These are phyloP conservation scores for Lichenothelia convexa DNA, from an alignment of 495 filamentous ascomycete genomes.

Conservation along the genomic window DNA sequence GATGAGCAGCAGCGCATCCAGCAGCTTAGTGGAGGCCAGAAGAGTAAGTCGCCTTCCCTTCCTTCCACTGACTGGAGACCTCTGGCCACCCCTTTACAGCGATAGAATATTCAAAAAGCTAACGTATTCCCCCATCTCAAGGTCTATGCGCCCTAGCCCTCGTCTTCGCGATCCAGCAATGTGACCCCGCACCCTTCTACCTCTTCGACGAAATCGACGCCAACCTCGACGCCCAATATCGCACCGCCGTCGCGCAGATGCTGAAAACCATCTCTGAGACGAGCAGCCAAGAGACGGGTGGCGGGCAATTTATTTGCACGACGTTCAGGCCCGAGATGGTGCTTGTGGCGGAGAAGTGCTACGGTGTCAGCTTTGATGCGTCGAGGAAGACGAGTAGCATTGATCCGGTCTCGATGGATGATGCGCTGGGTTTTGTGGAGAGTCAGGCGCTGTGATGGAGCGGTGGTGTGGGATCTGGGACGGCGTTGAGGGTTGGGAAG, in stretches of 20 bases:
- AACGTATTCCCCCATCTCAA: conserved; percentile 21
- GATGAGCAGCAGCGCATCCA: conserved; percentile 97
- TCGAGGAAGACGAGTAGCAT: conserved; percentile 83
- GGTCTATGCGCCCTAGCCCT: conserved; percentile 88
- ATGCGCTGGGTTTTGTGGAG: conserved; percentile 86
- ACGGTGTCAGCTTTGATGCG: conserved; percentile 91
- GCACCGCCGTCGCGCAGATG: conserved; percentile 81
- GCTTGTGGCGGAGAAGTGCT: conserved; percentile 88
- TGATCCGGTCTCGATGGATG: conserved; percentile 69
- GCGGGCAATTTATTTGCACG: conserved; percentile 50
- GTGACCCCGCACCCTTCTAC: conserved; percentile 94
- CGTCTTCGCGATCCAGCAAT: conserved; percentile 96
- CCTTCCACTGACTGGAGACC: not conserved
- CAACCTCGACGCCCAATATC: conserved; percentile 93
- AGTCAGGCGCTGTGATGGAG: conserved; percentile 34
- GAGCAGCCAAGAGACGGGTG: conserved; percentile 8
- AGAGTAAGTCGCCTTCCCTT: conserved; percentile 42
- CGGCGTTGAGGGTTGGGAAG: too few species aligned
- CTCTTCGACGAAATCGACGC: conserved; percentile 99
- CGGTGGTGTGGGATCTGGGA: not conserved
- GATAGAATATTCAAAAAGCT: too few species aligned
- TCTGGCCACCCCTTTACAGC: too few species aligned
- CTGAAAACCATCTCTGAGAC: conserved; percentile 28
- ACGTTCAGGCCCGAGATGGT: conserved; percentile 97
- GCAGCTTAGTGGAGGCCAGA: conserved; percentile 92